Base-by-base conservation (phyloP, 768 basidiomycete species). In the Daedaleopsis nitida region DNA sequence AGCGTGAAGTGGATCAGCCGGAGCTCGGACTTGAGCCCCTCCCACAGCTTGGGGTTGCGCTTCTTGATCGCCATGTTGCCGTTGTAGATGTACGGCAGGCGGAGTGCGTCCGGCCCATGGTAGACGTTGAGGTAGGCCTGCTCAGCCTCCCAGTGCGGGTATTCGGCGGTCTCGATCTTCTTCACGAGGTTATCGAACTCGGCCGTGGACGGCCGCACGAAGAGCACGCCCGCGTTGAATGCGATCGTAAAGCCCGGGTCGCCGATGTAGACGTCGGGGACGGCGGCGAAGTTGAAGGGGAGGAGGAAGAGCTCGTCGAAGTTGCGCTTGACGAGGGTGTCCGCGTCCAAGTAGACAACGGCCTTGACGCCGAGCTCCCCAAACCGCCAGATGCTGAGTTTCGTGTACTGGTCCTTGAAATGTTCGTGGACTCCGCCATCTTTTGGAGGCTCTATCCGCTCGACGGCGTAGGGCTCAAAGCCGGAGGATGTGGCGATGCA, bases 331-430 rank as follows among this genome's bases (percentile, higher is more conserved):
- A 76, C 77, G 58, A 78, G 72, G 2, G 76, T 77, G 65, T 78
- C 77, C 8, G 74, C 71, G 60, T 77, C 73, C 45, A 80, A 68
- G 62, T 78, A 79, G 23, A 78, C 70, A 10, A 73, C 68, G 19
- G 66, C 44, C 21, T 71, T 62, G 62, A 77, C 63, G 16, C 74
- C 73, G 1, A 72, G 50, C 34, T 55, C 47, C 43, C 74, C 73
- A 16, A 79, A 61, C 17, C 59, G 63, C 78, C 78, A 80, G 7
- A 79, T 67, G 24, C 65, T 69, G 5, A 79, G 70, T 49, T 78
- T 79, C 4, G 78, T 77, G 69, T 78, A 79, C 43, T 78, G 75
- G 57, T 79, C 78, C 32, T 61, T 42, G 64, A 76, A 77, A 44
- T 74, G 73, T 37, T 63, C 45, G 60, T 74, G 65, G 27, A 77